These are phyloP conservation scores for Mycena olivaceomarginata DNA, from an alignment of 768 basidiomycete genomes.

Conservation along the genomic window DNA sequence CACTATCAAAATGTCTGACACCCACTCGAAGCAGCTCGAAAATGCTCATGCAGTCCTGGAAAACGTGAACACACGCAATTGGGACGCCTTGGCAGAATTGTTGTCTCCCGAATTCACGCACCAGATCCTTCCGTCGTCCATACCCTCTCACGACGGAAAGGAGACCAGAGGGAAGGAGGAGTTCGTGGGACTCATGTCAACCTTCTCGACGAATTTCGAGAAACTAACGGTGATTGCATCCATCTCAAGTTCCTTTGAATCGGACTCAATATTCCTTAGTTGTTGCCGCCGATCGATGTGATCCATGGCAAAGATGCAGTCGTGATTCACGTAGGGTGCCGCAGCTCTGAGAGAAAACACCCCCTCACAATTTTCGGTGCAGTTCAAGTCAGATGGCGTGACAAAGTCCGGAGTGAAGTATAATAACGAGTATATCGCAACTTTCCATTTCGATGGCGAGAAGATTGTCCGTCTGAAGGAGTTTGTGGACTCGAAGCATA, in stretches of 20 bases:
- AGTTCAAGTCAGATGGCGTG: conserved; percentile 22
- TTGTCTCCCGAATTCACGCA: too few species aligned
- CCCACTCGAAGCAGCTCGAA: too few species aligned
- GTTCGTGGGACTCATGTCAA: conserved; percentile 3
- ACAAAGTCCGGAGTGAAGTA: neutral
- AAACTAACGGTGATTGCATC: conserved; percentile 3
- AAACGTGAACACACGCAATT: too few species aligned
- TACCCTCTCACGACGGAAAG: conserved; percentile 29
- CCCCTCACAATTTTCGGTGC: neutral
- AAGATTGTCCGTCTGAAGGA: too few species aligned
- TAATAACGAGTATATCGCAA: too few species aligned
- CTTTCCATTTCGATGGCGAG: too few species aligned
- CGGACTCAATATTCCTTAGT: conserved; percentile 4
- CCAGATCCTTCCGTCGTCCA: conserved; percentile 20
- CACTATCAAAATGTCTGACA: too few species aligned
- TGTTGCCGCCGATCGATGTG: neutral
- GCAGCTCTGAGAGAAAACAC: too few species aligned
- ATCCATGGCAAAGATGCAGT: conserved; percentile 5
- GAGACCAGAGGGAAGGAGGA: conserved; percentile 34
- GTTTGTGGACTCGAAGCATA: too few species aligned
- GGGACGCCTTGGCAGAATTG: too few species aligned
- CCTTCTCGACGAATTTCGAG: conserved; percentile 14
- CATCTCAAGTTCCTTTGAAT: neutral
- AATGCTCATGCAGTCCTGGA: too few species aligned
- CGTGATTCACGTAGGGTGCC: conserved; percentile 9